Base-by-base conservation (phyloP, 768 basidiomycete genomes). In the Nidula microcarpa region DNA sequence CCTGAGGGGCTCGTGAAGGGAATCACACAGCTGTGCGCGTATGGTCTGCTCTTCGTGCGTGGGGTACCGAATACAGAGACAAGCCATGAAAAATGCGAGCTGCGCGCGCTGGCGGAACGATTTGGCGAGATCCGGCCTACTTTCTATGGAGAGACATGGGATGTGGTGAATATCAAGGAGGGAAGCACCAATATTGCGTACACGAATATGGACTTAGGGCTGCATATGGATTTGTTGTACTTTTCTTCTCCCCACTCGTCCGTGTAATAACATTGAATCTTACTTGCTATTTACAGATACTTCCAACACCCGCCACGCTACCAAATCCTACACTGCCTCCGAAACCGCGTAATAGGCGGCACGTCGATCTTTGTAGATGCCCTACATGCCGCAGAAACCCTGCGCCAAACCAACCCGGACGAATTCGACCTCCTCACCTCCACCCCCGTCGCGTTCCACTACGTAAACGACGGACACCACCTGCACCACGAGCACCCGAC, bases 201-300 rank as follows among this genome's bases (percentile, higher is more conserved):
- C 66, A 99, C 96, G 10, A 86, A 94, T 65, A 76, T 97, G 23
- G 79, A 91, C 59, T 76, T 99, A 7, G 95, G 88, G 0, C 65
- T 95, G 17, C 95, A 98, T 62, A 91, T 92, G 89, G 96, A 98
- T 71, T 73, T 98, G 0, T 70, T 89, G 93, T 95, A 63, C 57
- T 77, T 9, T 30, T 17, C 14, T 34, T 35, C n/a, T n/a, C 10
- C 4, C 36, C 49, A 1, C 23, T 52, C 34, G 43, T 14, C 13
- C 23, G 23, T 30, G 23, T 30, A 30, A 2, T 30, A 30, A 2
- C 23, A 30, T 30, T 1, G 23, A 4, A 30, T 30, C 23, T 30
- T 30, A 30, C 23, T 30, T 30, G 23, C 23, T 30, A 30, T 30
- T 30, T 30, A 4, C 62, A 95, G 94, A 50, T 97, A 98, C 69